Base-by-base conservation (phyloP, 208 protist species). In the Phytomonas francai region DNA sequence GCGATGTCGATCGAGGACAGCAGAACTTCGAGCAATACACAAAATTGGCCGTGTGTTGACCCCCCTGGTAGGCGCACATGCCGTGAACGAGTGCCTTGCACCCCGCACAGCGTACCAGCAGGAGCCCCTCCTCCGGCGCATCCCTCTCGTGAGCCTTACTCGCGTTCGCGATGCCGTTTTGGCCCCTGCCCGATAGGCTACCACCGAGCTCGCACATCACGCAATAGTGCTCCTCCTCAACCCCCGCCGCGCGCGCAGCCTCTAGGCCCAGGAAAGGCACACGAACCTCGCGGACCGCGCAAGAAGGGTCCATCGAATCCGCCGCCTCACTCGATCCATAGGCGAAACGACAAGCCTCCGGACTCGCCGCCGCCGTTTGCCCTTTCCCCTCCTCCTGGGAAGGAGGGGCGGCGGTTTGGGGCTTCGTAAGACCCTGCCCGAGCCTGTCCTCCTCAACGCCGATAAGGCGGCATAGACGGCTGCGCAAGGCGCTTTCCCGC, bases 171-270 rank as follows among this genome's bases (percentile, higher is more conserved):
- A 28, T 54, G 11, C 54, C 42, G 59, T 27, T 2, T 25, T 19
- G 45, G 32, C 51, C 42, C 3, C 25, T 28, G 0, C 1, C 16
- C 0, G 31, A 32, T 42, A 72, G 30, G 0, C 76, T 51, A 2
- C 74, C 78, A 11, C 68, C 63, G 25, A 85, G 77, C 70, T 85
- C 80, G 39, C 80, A 85, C 42, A 85, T 68, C 19, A 51, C 77
- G 65, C 80, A 85, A 29, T 72, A 59, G n/a, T 0, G 29, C 6
- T 7, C 16, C 27, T 29, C 65, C 49, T 6, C 3, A 14, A 5
- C 58, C 31, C 29, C n/a, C 2, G 58, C n/a, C 12, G n/a, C 22
- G 29, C 29, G 12, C 31, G n/a, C 58, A 19, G 42, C 42, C 42
- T 22, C 16, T 12, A 51, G 3, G 7, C 42, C 42, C 16, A 61